Base-by-base conservation (phyloP, 2,329 filamentous ascomycete genomes). In the Diplodia mutila region DNA sequence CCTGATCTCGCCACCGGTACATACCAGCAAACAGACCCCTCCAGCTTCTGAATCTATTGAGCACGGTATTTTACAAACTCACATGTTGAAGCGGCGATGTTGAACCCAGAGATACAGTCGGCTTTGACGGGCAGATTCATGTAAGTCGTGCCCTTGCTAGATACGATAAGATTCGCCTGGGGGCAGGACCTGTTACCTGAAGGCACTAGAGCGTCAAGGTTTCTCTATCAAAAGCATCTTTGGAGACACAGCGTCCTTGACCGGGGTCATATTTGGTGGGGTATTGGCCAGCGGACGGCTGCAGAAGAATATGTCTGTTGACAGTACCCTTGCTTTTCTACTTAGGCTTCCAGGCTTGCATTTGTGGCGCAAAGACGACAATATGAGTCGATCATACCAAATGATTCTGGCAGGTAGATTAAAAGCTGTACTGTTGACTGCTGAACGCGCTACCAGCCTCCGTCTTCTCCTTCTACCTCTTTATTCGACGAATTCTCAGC, bases 211-310 rank as follows among this genome's bases (percentile, higher is more conserved):
- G 32, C 18, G 48, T 32, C 48, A 34, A 49, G 53, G 42, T 53
- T 34, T 65, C 61, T 65, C 53, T 49, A 52, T 34, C 32, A 42
- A 65, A 64, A 61, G 42, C 57, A 53, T 32, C 14, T 53, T n/a
- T 14, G 25, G 51, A 53, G 14, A 25, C 25, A 16, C n/a, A 46
- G 23, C n/a, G 48, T 48, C 59, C 59, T 29, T 63, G 59, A 63
- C 59, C 46, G 59, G 59, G 48, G 46, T 49, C 25, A 27, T 18
- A 21, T 21, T 42, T 14, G 18, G 59, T 63, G 59, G 59, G 42
- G 48, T 49, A 27, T 51, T 51, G 25, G 27, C 42, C 6, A 51
- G 42, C 42, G 48, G 59, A 29, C 42, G 27, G 42, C 42, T 63
- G 59, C 59, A 51, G 42, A 49, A 32, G 59, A 25, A 32, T n/a